A percentile compares a stretch with the other conserved stretches of the same genome.
Conservation (phyloP, 495 filamentous ascomycete genomes). For the Aspergillus egyptiacus region DNA sequence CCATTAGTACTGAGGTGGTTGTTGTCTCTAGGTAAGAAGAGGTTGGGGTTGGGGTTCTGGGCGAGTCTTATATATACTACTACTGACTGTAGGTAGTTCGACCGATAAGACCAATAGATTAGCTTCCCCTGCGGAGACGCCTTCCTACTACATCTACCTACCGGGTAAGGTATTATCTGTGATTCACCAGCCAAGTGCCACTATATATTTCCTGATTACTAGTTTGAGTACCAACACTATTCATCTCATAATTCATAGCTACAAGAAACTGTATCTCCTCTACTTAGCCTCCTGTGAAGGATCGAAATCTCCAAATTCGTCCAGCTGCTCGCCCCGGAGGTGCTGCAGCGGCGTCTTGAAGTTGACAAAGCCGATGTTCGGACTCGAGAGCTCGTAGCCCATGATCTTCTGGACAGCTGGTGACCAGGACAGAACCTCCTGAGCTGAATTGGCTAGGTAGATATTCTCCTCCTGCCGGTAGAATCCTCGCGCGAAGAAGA, state of each 20-base stretch:
- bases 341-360: slow-evolving; percentile 20
- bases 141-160: slow-evolving; percentile 7
- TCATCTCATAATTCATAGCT: too few species aligned
- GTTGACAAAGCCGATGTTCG: slow-evolving; percentile 21
- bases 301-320: slow-evolving; percentile 20
- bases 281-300: slow-evolving; percentile 12
- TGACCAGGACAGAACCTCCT: slow-evolving; percentile 19
- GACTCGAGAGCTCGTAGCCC: slow-evolving; percentile 20
- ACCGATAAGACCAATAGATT: too few species aligned
- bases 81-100: too few species aligned
- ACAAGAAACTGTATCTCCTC: not conserved
- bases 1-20: not conserved
- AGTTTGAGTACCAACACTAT: not conserved
- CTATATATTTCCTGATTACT: not conserved
- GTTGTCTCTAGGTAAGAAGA: not conserved
- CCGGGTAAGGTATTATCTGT: not conserved
- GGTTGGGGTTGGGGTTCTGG: not conserved
- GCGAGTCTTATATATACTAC: too few species aligned
- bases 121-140: not conserved
- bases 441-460: slow-evolving; percentile 15
- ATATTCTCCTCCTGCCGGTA: slow-evolving; percentile 19
- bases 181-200: not conserved
- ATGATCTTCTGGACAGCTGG: slow-evolving; percentile 17
- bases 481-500: slow-evolving; percentile 19
- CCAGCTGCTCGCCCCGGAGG: slow-evolving; percentile 14